Percentiles rank a stretch among this genome's conserved stretches.
phyloP scores from a whole-genome alignment of 495 filamentous ascomycete species.

The Hypoxylon perforatum region DNA sequence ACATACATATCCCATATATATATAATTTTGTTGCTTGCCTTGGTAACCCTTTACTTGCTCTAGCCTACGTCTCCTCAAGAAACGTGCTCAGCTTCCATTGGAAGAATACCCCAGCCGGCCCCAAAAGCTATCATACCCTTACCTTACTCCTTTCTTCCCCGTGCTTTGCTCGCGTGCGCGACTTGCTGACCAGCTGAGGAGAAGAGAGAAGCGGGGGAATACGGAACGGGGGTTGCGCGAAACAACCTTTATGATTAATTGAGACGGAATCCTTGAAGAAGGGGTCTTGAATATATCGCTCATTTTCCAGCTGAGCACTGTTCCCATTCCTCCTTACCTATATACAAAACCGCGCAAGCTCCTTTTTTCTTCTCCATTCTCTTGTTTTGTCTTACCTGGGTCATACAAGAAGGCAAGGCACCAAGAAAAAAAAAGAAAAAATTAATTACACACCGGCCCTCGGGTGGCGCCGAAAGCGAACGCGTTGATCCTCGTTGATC shows the following conservation, averaged over 20 bases:
- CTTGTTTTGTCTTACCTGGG: too few relatives aligned
- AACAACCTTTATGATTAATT: conserved; percentile 24
- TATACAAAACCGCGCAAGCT: conserved; percentile 30
- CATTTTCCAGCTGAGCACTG: conserved; percentile 36
- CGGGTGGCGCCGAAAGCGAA: conserved; percentile 13
- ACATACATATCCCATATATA: too few relatives aligned
- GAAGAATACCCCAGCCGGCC: not conserved
- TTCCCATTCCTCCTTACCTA: conserved; percentile 3
- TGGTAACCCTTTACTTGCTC: not conserved
- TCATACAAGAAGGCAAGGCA: conserved; percentile 1
- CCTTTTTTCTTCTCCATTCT: not conserved
- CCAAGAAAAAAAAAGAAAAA: not conserved
- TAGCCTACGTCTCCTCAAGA: not conserved
- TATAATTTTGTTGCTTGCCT: not conserved
- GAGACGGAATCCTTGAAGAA: conserved; percentile 25
- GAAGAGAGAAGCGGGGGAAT: conserved; percentile 12
- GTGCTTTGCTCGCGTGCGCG: conserved; percentile 19
- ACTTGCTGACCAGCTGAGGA: conserved; percentile 14
- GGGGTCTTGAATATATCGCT: conserved; percentile 32
- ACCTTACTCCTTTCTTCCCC: not conserved
- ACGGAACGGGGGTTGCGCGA: conserved; percentile 5
- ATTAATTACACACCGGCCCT: not conserved
- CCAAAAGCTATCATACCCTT: conserved; percentile 13
- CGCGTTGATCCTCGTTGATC: conserved; percentile 27
- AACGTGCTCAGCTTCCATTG: conserved; percentile 4